A percentile compares a stretch with the other conserved stretches of the same genome.
Conservation (phyloP, 202 grass and related monocot genomes). For the Cymbopogon flexuosus region DNA sequence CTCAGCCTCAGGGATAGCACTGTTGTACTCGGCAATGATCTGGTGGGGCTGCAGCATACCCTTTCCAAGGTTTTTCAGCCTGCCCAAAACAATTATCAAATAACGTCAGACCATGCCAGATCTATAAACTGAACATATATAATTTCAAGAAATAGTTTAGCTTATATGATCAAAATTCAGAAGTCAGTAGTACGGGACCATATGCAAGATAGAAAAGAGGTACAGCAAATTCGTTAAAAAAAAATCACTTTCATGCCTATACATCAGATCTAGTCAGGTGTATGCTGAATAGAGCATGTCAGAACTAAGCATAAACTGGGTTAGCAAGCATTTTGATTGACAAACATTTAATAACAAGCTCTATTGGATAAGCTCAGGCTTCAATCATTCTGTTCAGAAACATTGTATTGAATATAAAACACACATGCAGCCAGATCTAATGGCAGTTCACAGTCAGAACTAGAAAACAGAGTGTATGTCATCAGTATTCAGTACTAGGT, state of each 20-base stretch:
- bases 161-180: background rate
- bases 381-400: background rate
- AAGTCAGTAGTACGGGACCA: background rate
- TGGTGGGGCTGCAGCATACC: constrained; percentile 95
- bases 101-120: constrained; percentile 6
- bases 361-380: background rate
- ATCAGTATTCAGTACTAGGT: constrained; percentile 18
- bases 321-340: background rate
- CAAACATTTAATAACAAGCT: background rate
- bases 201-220: background rate
- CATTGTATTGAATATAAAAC: background rate
- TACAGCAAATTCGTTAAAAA: background rate
- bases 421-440: constrained; percentile 1
- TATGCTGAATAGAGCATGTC: background rate
- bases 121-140: background rate
- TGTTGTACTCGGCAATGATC: constrained; percentile 78
- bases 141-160: background rate
- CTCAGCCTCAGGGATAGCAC: constrained; percentile 69
- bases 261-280: constrained; percentile 7
- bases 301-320: constrained; percentile 4
- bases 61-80: constrained; percentile 78
- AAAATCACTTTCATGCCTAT: background rate
- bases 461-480: background rate
- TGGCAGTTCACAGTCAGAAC: background rate
- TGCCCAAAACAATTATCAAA: constrained; percentile 18